Evolutionary conservation across 139 green algal species (phyloP).

Genomic region (Eudorina sp.): DNA sequence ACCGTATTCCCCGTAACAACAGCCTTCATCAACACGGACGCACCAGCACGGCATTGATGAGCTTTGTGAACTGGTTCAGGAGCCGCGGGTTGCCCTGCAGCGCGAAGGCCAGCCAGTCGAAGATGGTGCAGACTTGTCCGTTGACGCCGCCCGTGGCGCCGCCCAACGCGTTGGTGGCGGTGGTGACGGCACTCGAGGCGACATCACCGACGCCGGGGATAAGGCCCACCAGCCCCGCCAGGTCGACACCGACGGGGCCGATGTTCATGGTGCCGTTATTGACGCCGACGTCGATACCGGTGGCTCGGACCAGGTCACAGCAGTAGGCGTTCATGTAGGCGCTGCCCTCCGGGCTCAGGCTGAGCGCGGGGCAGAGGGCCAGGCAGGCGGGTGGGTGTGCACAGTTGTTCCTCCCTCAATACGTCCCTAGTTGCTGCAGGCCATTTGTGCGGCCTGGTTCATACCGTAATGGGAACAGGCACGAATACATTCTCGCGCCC

Average conservation of each 20-base stretch:
- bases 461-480: too few relatives aligned
- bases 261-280: not conserved
- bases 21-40: too few relatives aligned
- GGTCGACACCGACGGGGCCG: not conserved
- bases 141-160: too few relatives aligned
- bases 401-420: too few relatives aligned
- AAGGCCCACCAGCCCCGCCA: not conserved
- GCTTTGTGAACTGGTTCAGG: not conserved
- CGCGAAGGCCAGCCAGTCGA: not conserved
- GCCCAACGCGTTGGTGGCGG: not conserved
- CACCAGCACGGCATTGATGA: not conserved
- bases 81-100: not conserved
- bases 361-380: too few relatives aligned
- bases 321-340: not conserved
- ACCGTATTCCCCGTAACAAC: too few relatives aligned
- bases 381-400: too few relatives aligned
- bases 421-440: too few relatives aligned
- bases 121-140: not conserved
- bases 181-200: not conserved
- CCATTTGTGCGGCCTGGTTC: too few relatives aligned
- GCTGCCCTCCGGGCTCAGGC: not conserved
- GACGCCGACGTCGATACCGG: not conserved
- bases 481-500: too few relatives aligned
- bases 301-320: not conserved
- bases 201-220: not conserved